Percentiles rank a stretch among this genome's conserved stretches.
Conservation (phyloP, 2,329 filamentous ascomycete genomes). For the Huntiella savannae region DNA sequence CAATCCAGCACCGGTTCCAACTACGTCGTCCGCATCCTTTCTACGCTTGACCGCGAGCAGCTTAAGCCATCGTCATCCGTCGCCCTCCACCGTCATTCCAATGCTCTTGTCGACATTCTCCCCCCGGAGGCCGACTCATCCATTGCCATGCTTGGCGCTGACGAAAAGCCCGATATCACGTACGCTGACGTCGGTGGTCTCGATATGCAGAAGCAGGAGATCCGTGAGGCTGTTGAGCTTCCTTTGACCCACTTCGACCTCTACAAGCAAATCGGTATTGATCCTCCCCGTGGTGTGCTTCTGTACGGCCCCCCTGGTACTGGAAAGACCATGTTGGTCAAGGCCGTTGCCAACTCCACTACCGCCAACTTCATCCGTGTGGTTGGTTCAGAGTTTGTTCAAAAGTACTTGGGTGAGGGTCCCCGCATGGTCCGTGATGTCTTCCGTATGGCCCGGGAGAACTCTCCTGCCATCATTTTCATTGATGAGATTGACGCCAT, state of each 20-base stretch:
- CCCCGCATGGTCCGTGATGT: conserved; percentile 98
- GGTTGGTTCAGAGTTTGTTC: conserved; percentile 93
- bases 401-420: conserved; percentile 95
- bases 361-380: conserved; percentile 97
- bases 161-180: conserved; percentile 96
- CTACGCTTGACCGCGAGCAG: conserved; percentile 92
- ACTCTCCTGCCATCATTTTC: conserved; percentile 96
- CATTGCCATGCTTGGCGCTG: conserved; percentile 89
- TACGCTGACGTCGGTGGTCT: conserved; percentile 95
- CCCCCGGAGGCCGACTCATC: conserved; percentile 98
- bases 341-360: conserved; percentile 95
- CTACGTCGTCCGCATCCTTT: conserved; percentile 96
- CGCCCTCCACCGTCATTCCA: conserved; percentile 92
- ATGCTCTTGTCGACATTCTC: conserved; percentile 93
- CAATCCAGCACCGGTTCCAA: conserved; percentile 97
- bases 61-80: conserved; percentile 97
- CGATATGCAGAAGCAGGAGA: conserved; percentile 99
- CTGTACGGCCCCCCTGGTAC: conserved; percentile 92
- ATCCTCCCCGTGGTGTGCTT: conserved; percentile 87
- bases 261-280: conserved; percentile 98
- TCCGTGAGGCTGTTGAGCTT: conserved; percentile 89
- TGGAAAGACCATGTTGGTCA: conserved; percentile 93
- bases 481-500: conserved; percentile 99
- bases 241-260: conserved; percentile 95
- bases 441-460: conserved; percentile 97